phyloP scores from a whole-genome alignment of 176 grass and related monocot species.

The Oryza brachyantha region DNA sequence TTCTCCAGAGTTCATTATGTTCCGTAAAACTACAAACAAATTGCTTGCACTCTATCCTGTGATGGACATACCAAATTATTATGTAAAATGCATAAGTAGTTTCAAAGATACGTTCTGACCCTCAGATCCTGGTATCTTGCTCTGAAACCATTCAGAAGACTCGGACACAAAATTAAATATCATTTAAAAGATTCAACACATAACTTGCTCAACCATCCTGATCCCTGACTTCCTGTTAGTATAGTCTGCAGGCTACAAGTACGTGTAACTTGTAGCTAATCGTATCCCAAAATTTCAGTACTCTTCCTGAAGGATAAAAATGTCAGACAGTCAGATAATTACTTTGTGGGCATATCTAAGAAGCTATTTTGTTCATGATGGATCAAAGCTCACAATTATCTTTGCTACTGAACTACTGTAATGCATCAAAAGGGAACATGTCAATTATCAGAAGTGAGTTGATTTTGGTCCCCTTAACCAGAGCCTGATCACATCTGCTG shows the following conservation, averaged over 20 bases:
- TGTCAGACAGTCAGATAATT: neutral
- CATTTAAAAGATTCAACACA: constrained; percentile 3
- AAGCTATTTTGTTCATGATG: too few species aligned
- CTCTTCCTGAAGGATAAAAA: neutral
- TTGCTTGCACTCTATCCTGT: neutral
- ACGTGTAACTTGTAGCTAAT: neutral
- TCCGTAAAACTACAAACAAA: neutral
- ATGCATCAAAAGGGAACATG: neutral
- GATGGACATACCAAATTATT: neutral
- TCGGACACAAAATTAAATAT: too few species aligned
- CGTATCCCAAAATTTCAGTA: neutral
- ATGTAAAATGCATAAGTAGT: neutral
- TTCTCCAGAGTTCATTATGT: neutral
- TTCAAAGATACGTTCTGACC: neutral
- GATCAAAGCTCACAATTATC: neutral
- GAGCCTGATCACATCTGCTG: neutral
- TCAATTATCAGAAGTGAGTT: neutral
- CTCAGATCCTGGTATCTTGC: neutral
- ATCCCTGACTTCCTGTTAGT: neutral
- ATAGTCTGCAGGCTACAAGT: neutral
- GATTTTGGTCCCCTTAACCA: neutral
- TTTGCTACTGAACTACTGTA: neutral
- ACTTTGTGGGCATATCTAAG: neutral
- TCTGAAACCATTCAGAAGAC: neutral
- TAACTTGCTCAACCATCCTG: neutral